Conservation (phyloP, 2,329 filamentous ascomycete genomes). For the Trichophyton simii region DNA sequence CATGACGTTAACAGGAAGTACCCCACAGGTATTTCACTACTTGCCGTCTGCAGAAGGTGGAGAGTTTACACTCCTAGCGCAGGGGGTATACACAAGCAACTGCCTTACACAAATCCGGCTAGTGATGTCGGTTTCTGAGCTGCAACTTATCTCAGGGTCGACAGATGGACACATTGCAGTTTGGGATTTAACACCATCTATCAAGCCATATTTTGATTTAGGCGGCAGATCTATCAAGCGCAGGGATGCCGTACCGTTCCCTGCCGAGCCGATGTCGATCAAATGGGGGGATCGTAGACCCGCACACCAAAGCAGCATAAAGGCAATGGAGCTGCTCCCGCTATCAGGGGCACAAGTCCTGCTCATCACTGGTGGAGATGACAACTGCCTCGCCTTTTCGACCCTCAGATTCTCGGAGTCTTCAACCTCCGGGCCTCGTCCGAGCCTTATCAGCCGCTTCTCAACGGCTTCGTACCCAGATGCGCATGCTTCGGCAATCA, state of each 20-base stretch:
- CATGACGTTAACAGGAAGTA: not conserved
- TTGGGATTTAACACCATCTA: slow-evolving; percentile 37
- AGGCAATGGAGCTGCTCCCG: slow-evolving; percentile 35
- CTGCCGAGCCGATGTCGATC: slow-evolving; percentile 11
- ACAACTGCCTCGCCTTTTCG: slow-evolving; percentile 61
- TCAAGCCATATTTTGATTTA: slow-evolving; percentile 22
- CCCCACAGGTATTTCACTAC: slow-evolving; percentile 36
- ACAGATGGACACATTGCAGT: slow-evolving; percentile 68
- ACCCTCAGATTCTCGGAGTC: slow-evolving; percentile 23
- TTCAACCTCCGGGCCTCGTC: not conserved
- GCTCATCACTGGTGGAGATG: slow-evolving; percentile 71
- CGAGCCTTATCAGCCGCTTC: slow-evolving; percentile 12
- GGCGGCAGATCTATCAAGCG: slow-evolving; percentile 6
- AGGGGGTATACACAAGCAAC: slow-evolving; percentile 53
- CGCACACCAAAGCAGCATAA: slow-evolving; percentile 73
- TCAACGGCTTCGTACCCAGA: slow-evolving; percentile 27
- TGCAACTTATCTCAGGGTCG: slow-evolving; percentile 47
- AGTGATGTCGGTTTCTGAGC: slow-evolving; percentile 32
- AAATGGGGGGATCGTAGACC: slow-evolving; percentile 30
- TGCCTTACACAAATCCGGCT: slow-evolving; percentile 57
- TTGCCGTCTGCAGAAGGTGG: slow-evolving; percentile 12
- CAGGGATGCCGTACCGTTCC: not conserved
- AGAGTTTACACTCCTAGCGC: slow-evolving; percentile 35
- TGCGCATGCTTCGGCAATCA: slow-evolving; percentile 36
- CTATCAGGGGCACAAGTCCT: slow-evolving; percentile 31